Conservation (phyloP, 1,284 basidiomycete species). For the Coniferiporia weirii region DNA sequence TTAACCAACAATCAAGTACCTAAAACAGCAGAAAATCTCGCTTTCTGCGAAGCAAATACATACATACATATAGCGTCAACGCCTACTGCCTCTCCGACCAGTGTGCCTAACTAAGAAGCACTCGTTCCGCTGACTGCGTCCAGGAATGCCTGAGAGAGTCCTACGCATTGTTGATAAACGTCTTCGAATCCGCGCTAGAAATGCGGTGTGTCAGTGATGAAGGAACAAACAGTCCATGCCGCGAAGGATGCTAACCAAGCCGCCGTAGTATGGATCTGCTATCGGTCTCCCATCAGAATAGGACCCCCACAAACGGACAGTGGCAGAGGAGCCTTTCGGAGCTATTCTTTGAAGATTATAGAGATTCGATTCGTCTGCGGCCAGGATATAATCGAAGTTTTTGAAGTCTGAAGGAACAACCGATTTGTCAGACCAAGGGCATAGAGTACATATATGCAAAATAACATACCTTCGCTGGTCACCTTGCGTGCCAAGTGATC, state of each 20-base stretch:
- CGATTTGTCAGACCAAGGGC: background rate
- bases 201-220: background rate
- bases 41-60: no score
- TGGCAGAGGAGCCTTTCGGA: conserved; percentile 51
- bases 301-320: conserved; percentile 68
- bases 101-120: background rate
- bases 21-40: no score
- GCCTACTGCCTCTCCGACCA: no score
- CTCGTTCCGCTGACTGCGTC: conserved; percentile 30
- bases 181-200: conserved; percentile 51
- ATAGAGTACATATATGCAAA: background rate
- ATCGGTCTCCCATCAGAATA: conserved; percentile 62
- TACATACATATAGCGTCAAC: no score
- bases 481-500: conserved; percentile 57
- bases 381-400: conserved; percentile 64
- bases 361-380: conserved; percentile 64
- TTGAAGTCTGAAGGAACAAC: conserved; percentile 47
- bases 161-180: conserved; percentile 58
- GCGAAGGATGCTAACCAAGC: conserved; percentile 38
- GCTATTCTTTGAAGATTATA: conserved; percentile 49
- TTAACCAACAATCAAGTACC: no score
- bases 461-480: conserved; percentile 24
- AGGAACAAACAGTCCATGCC: background rate
- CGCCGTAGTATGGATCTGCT: conserved; percentile 73
- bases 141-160: conserved; percentile 69